Base-by-base conservation (phyloP, 1,139 yeast species). In the Lodderomyces orthopsilosis region DNA sequence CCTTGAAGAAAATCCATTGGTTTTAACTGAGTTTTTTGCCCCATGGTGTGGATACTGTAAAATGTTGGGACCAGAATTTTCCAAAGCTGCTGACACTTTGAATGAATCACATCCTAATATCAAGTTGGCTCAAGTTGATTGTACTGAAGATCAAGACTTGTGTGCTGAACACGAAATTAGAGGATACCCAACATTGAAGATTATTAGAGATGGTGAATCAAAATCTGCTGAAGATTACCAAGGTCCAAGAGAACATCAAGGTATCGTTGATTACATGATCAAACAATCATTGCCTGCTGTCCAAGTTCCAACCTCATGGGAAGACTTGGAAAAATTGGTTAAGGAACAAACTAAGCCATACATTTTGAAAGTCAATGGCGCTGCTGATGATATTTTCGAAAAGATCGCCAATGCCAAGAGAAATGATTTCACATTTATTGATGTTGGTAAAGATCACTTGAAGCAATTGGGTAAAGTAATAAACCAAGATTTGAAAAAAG, bases 1-100 rank as follows among this genome's bases (percentile, higher is more conserved):
- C 64, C 67, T 93, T 50, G 68, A 70, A 38, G 80, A 77, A 45
- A 85, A 90, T 67, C 85, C 91, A 26, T 74, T 91, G 55, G 95
- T 90, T 21, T 75, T 93, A 55, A 93, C 96, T 33, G 98, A 93
- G 73, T 93, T 93, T 73, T 93, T 83, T 65, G 98, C 98, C 24
- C 98, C 98, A 61, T 93, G 98, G 98, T 93, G 98, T 76, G 98
- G 98, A 18, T 96, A 93, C 72, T 93, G 98, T 77, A 90, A 93
- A 76, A 81, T 81, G 48, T 76, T 93, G 54, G 98, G 93, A 18
- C 98, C 98, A 42, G 93, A 93, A 66, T 91, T 79, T 62, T 79
- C 85, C 53, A 66, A 77, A 57, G 98, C 98, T 42, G 97, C 98
- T 43, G 85, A 87, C 51, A 56, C 63, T 21, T 75, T 93, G 61